phyloP scores from a whole-genome alignment of 2,329 filamentous ascomycete genomes.

The Talaromyces sp. region DNA sequence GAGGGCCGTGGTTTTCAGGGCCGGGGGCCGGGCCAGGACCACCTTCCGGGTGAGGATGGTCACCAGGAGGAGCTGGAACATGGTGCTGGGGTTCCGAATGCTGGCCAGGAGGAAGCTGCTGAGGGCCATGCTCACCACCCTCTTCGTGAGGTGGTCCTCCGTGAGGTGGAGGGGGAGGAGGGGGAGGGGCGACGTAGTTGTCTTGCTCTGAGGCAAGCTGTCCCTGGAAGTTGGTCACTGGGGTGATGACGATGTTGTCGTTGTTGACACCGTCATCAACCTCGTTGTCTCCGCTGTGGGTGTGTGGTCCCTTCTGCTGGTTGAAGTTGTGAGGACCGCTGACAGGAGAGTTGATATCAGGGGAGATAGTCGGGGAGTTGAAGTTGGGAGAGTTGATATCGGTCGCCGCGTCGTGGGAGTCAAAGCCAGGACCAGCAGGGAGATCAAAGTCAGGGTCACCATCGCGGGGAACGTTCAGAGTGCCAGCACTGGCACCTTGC shows the following conservation, averaged over 20 bases:
- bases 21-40: background rate
- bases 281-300: conserved; percentile 4
- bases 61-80: background rate
- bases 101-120: conserved; percentile 2
- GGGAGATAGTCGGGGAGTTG: background rate
- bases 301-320: conserved; percentile 1
- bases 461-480: background rate
- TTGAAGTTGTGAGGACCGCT: conserved; percentile 6
- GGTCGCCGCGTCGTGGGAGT: background rate
- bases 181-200: background rate
- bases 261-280: conserved; percentile 5
- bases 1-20: background rate
- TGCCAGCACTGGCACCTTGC: background rate
- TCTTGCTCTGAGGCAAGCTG: conserved; percentile 2
- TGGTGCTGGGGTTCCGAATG: conserved; percentile 2
- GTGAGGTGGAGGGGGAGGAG: background rate
- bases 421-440: background rate
- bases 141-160: conserved; percentile 1
- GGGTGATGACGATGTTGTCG: conserved; percentile 11
- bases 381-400: background rate
- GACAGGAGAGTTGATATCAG: background rate
- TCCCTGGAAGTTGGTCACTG: background rate
- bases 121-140: conserved; percentile 6
- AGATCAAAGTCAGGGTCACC: background rate
- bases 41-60: background rate